Percentiles rank a stretch among this genome's conserved stretches.
These are phyloP conservation scores for Wickerhamiella qilinensis DNA, from an alignment of 805 yeast genomes.

Conservation along the genomic window DNA sequence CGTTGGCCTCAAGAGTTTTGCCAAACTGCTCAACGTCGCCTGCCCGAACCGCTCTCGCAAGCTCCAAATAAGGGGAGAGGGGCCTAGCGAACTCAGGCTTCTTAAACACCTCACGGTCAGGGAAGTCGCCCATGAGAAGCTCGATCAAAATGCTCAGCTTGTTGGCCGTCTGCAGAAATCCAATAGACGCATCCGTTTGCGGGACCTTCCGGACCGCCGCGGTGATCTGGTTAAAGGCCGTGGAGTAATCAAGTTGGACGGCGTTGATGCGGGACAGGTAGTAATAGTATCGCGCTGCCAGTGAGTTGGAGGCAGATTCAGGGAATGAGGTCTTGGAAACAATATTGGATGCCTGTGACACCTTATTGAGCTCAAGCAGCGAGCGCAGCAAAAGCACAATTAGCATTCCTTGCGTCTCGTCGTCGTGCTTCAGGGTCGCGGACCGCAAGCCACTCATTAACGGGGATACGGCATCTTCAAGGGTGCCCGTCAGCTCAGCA, in stretches of 20 bases:
- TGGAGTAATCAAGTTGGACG: slow-evolving; percentile 79
- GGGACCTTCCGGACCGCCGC: slow-evolving; percentile 97
- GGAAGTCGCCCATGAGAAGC: slow-evolving; percentile 90
- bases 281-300: slow-evolving; percentile 81
- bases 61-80: slow-evolving; percentile 66
- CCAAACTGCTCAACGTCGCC: slow-evolving; percentile 81
- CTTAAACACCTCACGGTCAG: slow-evolving; percentile 69
- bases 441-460: slow-evolving; percentile 66
- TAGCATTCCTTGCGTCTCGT: slow-evolving; percentile 76
- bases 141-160: slow-evolving; percentile 80
- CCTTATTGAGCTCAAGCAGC: slow-evolving; percentile 61
- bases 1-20: slow-evolving; percentile 48
- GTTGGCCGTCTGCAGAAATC: slow-evolving; percentile 79
- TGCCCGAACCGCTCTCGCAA: slow-evolving; percentile 78
- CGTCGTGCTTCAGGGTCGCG: slow-evolving; percentile 81
- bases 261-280: slow-evolving; percentile 84
- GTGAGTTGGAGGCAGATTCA: slow-evolving; percentile 63
- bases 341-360: slow-evolving; percentile 75
- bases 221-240: slow-evolving; percentile 77
- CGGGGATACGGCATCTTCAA: slow-evolving; percentile 46
- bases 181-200: slow-evolving; percentile 66
- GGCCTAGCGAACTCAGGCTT: slow-evolving; percentile 43
- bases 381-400: slow-evolving; percentile 75
- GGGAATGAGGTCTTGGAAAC: slow-evolving; percentile 86
- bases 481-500: slow-evolving; percentile 40